Percentiles rank a stretch among this genome's conserved stretches.
phyloP scores from a whole-genome alignment of 2,329 filamentous ascomycete genomes.

The Westerdykella ornata region DNA sequence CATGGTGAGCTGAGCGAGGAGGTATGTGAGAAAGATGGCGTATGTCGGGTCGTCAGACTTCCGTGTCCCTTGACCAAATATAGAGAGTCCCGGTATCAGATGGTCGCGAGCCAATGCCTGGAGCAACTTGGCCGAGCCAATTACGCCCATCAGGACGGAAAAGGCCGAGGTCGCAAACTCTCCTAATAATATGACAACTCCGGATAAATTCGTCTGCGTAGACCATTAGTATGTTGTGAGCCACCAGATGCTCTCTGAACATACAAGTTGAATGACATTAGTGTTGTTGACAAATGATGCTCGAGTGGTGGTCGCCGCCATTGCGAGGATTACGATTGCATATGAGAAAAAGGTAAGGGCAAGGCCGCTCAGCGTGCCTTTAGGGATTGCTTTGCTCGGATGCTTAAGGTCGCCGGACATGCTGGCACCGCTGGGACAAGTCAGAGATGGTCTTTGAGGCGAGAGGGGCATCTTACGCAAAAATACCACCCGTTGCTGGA shows the following conservation, averaged over 20 bases:
- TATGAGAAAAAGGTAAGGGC: conserved; percentile 70
- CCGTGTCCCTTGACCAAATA: conserved; percentile 68
- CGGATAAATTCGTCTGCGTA: conserved; percentile 62
- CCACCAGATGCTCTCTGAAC: conserved; percentile 10
- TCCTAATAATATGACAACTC: conserved; percentile 66
- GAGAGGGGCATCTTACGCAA: conserved; percentile 41
- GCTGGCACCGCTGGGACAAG: conserved; percentile 60
- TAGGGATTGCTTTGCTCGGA: conserved; percentile 77
- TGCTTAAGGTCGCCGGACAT: conserved; percentile 84
- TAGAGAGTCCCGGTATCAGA: conserved; percentile 65
- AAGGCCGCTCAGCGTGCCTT: conserved; percentile 67
- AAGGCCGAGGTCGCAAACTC: conserved; percentile 80
- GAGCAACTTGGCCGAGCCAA: conserved; percentile 76
- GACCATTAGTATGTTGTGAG: neutral
- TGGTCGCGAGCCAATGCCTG: conserved; percentile 76
- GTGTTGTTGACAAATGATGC: conserved; percentile 65
- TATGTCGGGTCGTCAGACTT: conserved; percentile 67
- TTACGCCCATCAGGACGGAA: conserved; percentile 79
- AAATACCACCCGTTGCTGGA: conserved; percentile 58
- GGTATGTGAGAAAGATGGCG: conserved; percentile 69
- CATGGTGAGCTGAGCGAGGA: conserved; percentile 70
- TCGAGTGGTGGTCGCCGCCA: conserved; percentile 70
- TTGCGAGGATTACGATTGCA: conserved; percentile 65
- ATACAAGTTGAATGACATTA: conserved; percentile 69
- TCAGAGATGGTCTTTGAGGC: neutral